Percentiles rank a stretch among this genome's conserved stretches.
These are phyloP conservation scores for Exophiala oligosperma DNA, from an alignment of 2,329 filamentous ascomycete species.

Conservation along the genomic window DNA sequence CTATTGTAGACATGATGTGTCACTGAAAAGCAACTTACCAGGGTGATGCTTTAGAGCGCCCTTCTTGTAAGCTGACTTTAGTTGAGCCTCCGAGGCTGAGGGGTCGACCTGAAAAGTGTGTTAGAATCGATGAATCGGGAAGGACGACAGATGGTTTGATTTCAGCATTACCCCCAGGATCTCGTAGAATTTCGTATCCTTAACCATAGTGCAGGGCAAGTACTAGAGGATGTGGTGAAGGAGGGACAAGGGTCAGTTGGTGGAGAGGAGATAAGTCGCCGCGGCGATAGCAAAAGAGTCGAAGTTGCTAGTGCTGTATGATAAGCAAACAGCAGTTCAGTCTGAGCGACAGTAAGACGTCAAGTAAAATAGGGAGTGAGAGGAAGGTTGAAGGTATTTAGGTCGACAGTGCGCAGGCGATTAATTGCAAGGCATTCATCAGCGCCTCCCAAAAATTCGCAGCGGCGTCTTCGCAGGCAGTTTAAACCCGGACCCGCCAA, in stretches of 20 bases:
- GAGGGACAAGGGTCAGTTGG: neutral
- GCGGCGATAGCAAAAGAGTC: neutral
- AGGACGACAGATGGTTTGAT: conserved; percentile 15
- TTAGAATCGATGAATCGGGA: conserved; percentile 21
- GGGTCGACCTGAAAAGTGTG: conserved; percentile 64
- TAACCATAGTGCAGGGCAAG: conserved; percentile 45
- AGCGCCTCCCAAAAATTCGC: neutral
- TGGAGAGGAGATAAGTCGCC: neutral
- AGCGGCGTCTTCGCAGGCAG: neutral
- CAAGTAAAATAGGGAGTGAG: neutral
- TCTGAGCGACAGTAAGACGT: neutral
- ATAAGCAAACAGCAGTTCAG: neutral
- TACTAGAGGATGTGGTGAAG: neutral
- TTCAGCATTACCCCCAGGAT: conserved; percentile 43
- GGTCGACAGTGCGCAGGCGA: neutral
- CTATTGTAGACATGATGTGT: neutral
- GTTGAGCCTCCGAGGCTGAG: conserved; percentile 73
- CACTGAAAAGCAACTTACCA: conserved; percentile 60
- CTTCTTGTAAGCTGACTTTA: conserved; percentile 94
- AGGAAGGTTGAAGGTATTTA: neutral
- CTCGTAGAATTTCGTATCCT: conserved; percentile 53
- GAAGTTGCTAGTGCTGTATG: neutral
- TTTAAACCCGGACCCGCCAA: neutral
- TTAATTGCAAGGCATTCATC: neutral
- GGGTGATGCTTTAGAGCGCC: conserved; percentile 84